Percentiles rank a stretch among this genome's conserved stretches.
Conservation (phyloP, 768 basidiomycete species). For the Phaeotremella skinneri region DNA sequence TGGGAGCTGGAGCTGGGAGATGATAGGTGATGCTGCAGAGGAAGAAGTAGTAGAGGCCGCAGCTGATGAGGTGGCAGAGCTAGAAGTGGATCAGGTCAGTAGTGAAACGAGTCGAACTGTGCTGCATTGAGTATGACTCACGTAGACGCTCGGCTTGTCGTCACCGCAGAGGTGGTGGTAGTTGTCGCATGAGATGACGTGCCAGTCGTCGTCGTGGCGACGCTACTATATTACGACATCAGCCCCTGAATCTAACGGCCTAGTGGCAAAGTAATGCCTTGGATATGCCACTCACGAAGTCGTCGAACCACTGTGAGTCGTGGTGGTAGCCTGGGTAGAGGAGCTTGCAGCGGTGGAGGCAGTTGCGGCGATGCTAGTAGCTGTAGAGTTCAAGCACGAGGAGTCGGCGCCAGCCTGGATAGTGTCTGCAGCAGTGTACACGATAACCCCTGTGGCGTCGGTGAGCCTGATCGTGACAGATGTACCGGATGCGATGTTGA, state of each 20-base stretch:
- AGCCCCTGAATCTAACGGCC: neutral
- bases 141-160: neutral
- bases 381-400: constrained; percentile 29
- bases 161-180: constrained; percentile 15
- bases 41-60: constrained; percentile 1
- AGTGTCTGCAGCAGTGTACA: constrained; percentile 31
- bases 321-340: constrained; percentile 13
- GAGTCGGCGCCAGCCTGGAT: constrained; percentile 38
- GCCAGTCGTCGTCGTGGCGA: constrained; percentile 6
- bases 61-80: neutral
- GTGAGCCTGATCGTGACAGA: constrained; percentile 39
- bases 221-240: neutral
- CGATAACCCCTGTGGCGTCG: constrained; percentile 42
- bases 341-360: constrained; percentile 16
- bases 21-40: neutral
- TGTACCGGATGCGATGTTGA: constrained; percentile 33
- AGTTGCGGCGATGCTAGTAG: constrained; percentile 15
- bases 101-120: too few species aligned
- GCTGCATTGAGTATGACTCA: neutral
- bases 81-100: neutral
- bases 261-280: neutral
- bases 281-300: constrained; percentile 8
- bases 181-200: neutral
- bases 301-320: constrained; percentile 5
- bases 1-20: constrained; percentile 18